Evolutionary conservation across 257 asterid species (phyloP), one percentile per base, ranked within the genome.

Genomic region (Parsonsia alboflavescens): DNA sequence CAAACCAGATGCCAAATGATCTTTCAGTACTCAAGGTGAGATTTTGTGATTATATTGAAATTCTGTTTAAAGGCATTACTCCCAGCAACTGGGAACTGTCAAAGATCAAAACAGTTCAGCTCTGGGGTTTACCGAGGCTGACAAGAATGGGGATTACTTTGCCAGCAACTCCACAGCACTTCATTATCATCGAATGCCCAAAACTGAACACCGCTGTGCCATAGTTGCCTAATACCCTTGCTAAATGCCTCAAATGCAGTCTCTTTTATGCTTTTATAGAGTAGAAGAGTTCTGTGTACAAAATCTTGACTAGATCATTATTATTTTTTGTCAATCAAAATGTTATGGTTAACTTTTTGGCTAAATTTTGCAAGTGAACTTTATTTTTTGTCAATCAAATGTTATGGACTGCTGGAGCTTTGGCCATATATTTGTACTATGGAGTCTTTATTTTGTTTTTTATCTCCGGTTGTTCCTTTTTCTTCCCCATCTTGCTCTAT

Each of bases 161-260:
- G n/a, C 77, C 70, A 28, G 9, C 36, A 33, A 33, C 39, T 73
- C 33, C 15, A 24, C 45, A 49, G 48, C 28, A 70, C 64, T 53
- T 50, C 59, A 52, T 36, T 36, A 53, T 77, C 72, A 71, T 19
- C 26, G 44, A 50, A 10, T 77, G 81, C 73, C 81, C 81, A 9
- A 53, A 63, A 13, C 39, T 77, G 46, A 41, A 58, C 28, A n/a
- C 8, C n/a, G 10, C 7, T n/a, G 72, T 67, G 53, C 52, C 56
- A 53, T 53, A 53, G 58, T 53, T 52, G 0, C n/a, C 58, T 17
- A 16, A n/a, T 19, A 16, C 6, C 21, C 6, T 17, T 50, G 17
- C 2, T 52, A 21, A 52, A 52, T 52, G 57, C 22, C 57, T 52
- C 17, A 52, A 52, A 15, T 7, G 57, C 4, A 3, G 16, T 49